Evolutionary conservation across 129 eudicot species (phyloP).

Genomic region (Ambrosia artemisiifolia): DNA sequence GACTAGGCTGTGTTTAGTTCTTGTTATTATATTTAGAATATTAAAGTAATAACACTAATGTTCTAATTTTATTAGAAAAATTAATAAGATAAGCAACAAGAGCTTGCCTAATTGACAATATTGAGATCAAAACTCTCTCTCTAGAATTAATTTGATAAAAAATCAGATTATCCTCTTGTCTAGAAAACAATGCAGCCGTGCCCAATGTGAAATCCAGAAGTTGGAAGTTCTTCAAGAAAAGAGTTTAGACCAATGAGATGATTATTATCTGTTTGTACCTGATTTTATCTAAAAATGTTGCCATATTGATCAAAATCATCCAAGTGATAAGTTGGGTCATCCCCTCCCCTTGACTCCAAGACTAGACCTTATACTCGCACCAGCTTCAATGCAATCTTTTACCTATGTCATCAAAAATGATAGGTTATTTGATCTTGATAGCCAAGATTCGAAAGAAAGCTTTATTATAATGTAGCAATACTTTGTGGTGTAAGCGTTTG

Average conservation of each 20-base stretch:
- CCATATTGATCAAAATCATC: conserved; percentile 6
- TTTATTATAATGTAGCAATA: conserved; percentile 1
- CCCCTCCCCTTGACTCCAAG: conserved; percentile 39
- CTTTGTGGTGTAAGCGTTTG: no score
- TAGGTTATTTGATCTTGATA: conserved; percentile 7
- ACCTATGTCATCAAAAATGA: conserved; percentile 24
- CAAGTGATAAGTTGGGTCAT: conserved; percentile 12
- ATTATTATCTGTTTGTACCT: conserved; percentile 18
- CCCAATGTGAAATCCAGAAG: conserved; percentile 7
- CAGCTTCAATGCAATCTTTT: conserved; percentile 31
- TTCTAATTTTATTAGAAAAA: background rate
- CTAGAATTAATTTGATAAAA: background rate
- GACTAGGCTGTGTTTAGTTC: background rate
- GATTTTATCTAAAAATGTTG: conserved; percentile 21
- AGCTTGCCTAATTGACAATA: background rate
- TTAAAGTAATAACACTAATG: background rate
- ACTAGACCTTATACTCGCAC: conserved; percentile 31
- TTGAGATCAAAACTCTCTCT: background rate
- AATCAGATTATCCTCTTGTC: background rate
- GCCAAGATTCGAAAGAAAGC: background rate
- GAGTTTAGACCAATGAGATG: conserved; percentile 16
- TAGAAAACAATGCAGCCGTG: background rate
- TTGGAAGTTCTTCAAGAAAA: conserved; percentile 2
- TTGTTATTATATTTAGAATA: background rate
- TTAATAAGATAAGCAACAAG: background rate